Conservation (phyloP, 192 early-diverging fungal species). For the Rhizophlyctis rosea region DNA sequence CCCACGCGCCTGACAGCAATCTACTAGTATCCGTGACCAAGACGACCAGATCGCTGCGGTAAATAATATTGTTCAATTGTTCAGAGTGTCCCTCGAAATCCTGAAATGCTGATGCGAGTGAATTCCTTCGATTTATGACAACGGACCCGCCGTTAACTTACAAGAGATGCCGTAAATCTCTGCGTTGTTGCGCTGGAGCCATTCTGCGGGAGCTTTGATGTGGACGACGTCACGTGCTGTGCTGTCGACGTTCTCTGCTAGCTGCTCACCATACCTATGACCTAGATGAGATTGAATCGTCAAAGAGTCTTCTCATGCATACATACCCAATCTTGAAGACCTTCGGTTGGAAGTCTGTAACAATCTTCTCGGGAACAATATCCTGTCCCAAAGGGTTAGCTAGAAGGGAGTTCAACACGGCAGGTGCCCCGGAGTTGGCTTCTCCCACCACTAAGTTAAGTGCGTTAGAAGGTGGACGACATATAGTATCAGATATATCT, state of each 20-base stretch:
- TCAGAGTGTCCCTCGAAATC: not conserved
- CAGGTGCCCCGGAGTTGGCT: no score
- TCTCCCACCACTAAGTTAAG: not conserved
- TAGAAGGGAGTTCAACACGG: no score
- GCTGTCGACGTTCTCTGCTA: not conserved
- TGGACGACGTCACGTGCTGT: not conserved
- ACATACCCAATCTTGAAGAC: not conserved
- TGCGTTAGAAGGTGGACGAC: not conserved
- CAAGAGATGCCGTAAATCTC: not conserved
- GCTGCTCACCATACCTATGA: not conserved
- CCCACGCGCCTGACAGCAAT: slow-evolving; percentile 17
- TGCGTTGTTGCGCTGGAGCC: slow-evolving; percentile 12
- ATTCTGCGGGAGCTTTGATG: not conserved
- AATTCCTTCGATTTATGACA: slow-evolving; percentile 6
- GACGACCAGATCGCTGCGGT: slow-evolving; percentile 33
- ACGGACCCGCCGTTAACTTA: slow-evolving; percentile 11
- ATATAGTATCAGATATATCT: no score
- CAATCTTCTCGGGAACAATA: not conserved
- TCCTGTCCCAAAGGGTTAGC: not conserved
- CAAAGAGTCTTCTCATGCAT: not conserved
- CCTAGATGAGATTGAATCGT: not conserved
- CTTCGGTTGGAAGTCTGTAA: not conserved
- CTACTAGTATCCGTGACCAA: slow-evolving; percentile 26
- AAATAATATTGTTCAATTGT: slow-evolving; percentile 17
- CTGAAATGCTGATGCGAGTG: slow-evolving; percentile 1